Conservation (phyloP, 306 rosid species). For the Glycyrrhiza uralensis region DNA sequence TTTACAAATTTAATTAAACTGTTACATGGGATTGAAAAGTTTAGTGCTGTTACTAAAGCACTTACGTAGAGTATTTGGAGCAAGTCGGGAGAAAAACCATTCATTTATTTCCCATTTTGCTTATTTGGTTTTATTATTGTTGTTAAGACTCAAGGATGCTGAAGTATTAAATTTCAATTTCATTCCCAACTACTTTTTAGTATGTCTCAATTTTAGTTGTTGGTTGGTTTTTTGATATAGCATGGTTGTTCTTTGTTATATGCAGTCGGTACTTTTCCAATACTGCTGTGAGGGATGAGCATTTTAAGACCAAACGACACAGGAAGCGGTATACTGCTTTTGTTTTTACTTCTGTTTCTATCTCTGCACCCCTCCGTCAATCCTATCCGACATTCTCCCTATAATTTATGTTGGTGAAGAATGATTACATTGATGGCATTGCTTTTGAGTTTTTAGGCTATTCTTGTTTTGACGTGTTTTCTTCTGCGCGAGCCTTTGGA, state of each 20-base stretch:
- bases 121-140: not conserved
- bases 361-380: not conserved
- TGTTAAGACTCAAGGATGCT: too few species aligned
- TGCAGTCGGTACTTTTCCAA: conserved; percentile 82
- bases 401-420: not conserved
- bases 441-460: not conserved
- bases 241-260: not conserved
- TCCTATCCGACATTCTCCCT: too few species aligned
- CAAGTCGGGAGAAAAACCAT: not conserved
- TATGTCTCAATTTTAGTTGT: not conserved
- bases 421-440: not conserved
- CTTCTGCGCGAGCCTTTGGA: not conserved
- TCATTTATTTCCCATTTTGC: not conserved
- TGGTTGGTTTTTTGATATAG: not conserved
- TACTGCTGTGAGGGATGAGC: conserved; percentile 70
- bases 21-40: not conserved
- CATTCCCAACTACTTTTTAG: not conserved
- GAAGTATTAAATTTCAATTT: not conserved
- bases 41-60: not conserved
- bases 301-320: too few species aligned
- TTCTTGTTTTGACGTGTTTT: not conserved
- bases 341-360: not conserved
- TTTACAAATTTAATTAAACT: not conserved
- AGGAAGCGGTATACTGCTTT: conserved; percentile 55
- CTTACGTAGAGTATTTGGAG: not conserved